Evolutionary conservation across 768 basidiomycete species (phyloP), one percentile per base, ranked within the genome.

Genomic region (Lactarius tabidus): DNA sequence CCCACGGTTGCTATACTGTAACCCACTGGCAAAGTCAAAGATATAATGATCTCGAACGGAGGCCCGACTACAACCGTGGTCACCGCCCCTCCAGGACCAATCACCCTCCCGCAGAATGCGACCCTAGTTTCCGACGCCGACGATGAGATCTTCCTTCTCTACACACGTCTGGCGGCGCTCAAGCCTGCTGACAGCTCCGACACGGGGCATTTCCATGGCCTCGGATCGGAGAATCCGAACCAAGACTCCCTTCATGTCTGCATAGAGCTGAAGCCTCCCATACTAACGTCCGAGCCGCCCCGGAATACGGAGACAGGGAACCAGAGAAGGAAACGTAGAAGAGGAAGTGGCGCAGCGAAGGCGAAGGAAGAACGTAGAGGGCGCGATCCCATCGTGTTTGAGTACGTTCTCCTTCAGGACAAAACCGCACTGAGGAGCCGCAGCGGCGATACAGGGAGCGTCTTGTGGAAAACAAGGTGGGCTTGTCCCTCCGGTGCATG

Each of bases 361-460:
- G 65, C n/a, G n/a, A 48, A 45, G 20, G 61, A n/a, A 18, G 48
- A 26, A 23, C 17, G 57, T 64, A 59, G 56, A 10, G 53, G 60
- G 57, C 54, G 29, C 20, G 76, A 81, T 48, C 73, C 52, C n/a
- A 69, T 72, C 6, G 61, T 73, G 28, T 59, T 88, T 18, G 77
- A 83, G 63, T 75, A 85, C 20, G 75, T 78, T 35, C 76, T 94
- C 10, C n/a, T 78, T 5, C 93, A 94, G 71, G 90, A 94, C 67
- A 88, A 84, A 67, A 90, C 91, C 4, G 85, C 89, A n/a, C 75
- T 94, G 56, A 80, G 85, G 28, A 85, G 80, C 57, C 80, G 89
- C 33, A 87, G 84, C 66, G 93, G 93, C 4, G 93, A 94, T 70
- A 94, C 92, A 1, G 91, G 91, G 0, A 91, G 91, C 67, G 89